Evolutionary conservation across 2,329 filamentous ascomycete genomes (phyloP).

Genomic region (Penicillium sp.): DNA sequence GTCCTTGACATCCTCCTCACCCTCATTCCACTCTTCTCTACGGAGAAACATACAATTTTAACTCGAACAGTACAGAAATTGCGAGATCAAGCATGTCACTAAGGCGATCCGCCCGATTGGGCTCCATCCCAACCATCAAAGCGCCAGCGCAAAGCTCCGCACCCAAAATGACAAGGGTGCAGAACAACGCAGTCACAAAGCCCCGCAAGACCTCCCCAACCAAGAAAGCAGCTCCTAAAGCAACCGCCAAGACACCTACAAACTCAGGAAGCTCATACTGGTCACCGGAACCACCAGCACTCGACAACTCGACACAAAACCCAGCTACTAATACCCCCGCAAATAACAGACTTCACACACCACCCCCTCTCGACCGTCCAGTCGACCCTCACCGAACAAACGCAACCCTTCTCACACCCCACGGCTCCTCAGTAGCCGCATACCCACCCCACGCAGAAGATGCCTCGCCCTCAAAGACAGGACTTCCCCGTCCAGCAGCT

Average conservation of each 20-base stretch:
- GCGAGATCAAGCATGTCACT: constrained; percentile 48
- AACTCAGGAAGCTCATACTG: constrained; percentile 17
- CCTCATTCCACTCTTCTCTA: not conserved
- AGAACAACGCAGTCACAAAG: constrained; percentile 32
- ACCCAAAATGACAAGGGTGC: constrained; percentile 20
- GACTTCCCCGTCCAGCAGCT: constrained; percentile 46
- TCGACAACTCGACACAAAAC: constrained; percentile 29
- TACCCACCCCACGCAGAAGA: constrained; percentile 43
- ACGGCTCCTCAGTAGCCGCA: constrained; percentile 49
- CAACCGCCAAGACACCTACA: constrained; percentile 7
- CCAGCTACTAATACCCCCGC: constrained; percentile 19
- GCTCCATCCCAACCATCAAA: constrained; percentile 26
- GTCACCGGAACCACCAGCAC: constrained; percentile 18
- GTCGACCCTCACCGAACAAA: constrained; percentile 51
- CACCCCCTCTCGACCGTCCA: constrained; percentile 45
- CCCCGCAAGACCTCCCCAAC: constrained; percentile 24
- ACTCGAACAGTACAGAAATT: not conserved
- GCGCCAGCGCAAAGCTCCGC: constrained; percentile 22
- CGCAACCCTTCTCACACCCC: constrained; percentile 50
- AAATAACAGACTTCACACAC: constrained; percentile 49
- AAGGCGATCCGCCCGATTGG: constrained; percentile 53
- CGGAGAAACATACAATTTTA: not conserved
- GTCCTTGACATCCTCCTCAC: not conserved
- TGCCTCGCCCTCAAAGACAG: constrained; percentile 42
- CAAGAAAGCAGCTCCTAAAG: constrained; percentile 21